These are phyloP conservation scores for Eleusine indica DNA, from an alignment of 176 grass and related monocot species.

Conservation along the genomic window DNA sequence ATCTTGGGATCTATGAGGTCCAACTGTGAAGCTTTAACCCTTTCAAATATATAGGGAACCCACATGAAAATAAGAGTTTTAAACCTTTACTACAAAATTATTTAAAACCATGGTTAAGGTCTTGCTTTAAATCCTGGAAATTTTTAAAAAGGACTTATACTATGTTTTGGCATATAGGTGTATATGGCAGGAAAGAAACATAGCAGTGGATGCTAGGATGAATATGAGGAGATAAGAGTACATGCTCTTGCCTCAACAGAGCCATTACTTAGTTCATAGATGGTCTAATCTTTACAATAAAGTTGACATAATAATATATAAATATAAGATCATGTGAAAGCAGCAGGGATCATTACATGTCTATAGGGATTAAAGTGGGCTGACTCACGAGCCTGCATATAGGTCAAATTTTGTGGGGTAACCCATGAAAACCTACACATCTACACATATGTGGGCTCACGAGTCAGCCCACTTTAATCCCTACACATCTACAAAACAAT, in stretches of 20 bases:
- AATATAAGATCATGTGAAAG: neutral
- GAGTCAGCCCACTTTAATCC: too few relatives aligned
- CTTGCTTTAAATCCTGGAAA: neutral
- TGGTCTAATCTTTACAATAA: neutral
- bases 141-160: neutral
- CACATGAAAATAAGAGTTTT: neutral
- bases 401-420: too few relatives aligned
- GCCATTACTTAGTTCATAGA: slow-evolving; percentile 9
- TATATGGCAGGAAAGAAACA: neutral
- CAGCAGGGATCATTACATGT: neutral
- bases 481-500: neutral
- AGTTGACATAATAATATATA: slow-evolving; percentile 14
- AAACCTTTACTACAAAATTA: neutral
- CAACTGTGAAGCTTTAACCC: neutral
- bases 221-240: slow-evolving; percentile 19
- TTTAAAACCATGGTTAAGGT: neutral
- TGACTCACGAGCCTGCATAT: too few relatives aligned
- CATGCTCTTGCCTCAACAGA: neutral
- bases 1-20: neutral
- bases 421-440: too few relatives aligned
- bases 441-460: too few relatives aligned
- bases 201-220: neutral
- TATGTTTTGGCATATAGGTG: neutral
- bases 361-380: too few relatives aligned
- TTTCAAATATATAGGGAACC: neutral